Percentiles rank a stretch among this genome's conserved stretches.
phyloP scores from a whole-genome alignment of 306 rosid species.

The Prunus mongolica region DNA sequence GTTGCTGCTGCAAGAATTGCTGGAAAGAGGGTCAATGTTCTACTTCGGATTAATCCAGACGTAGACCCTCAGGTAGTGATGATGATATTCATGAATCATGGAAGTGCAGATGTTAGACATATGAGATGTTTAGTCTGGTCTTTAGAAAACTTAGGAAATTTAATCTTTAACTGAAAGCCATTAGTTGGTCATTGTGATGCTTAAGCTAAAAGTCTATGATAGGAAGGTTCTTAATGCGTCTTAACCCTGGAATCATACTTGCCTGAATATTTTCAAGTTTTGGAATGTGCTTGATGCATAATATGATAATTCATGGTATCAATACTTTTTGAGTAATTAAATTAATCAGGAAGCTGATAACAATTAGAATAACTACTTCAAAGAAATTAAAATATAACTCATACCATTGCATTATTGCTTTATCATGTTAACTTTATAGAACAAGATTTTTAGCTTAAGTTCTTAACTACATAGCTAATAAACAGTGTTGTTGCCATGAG shows the following conservation, averaged over 20 bases:
- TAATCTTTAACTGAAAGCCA: not conserved
- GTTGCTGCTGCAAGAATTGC: constrained; percentile 71
- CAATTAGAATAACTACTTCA: not conserved
- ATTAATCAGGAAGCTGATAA: not conserved
- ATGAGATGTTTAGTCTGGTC: not conserved
- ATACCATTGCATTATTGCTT: not conserved
- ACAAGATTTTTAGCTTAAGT: not conserved
- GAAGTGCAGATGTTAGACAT: not conserved
- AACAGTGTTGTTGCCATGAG: not conserved
- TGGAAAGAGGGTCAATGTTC: constrained; percentile 70
- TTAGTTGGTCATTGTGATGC: constrained; percentile 2
- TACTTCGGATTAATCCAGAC: constrained; percentile 88
- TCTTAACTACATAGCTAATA: too few species aligned
- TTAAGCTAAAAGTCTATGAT: not conserved
- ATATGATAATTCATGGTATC: not conserved
- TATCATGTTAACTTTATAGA: not conserved
- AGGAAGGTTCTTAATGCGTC: not conserved
- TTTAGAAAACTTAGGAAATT: not conserved
- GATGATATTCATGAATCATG: not conserved
- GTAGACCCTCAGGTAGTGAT: constrained; percentile 82
- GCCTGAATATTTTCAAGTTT: not conserved
- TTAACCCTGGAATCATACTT: not conserved
- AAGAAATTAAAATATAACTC: not conserved
- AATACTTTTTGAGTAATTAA: too few species aligned
- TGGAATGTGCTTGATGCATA: not conserved